phyloP scores from a whole-genome alignment of 257 asterid genomes.

The Solanum okadae region DNA sequence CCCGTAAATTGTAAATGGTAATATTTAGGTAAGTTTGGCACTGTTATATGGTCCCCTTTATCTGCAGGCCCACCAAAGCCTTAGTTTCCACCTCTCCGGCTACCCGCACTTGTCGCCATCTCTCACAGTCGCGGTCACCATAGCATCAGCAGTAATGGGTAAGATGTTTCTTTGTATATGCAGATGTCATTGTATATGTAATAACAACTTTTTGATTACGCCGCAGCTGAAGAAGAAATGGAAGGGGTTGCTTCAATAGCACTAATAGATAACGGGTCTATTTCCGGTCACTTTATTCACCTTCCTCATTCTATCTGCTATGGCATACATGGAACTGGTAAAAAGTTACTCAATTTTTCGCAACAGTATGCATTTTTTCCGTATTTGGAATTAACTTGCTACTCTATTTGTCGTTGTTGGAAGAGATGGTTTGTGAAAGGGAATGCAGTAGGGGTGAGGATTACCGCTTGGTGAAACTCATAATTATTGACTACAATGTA shows the following conservation, averaged over 20 bases:
- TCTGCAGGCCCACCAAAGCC: background rate
- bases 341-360: background rate
- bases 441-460: slow-evolving; percentile 99
- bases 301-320: slow-evolving; percentile 77
- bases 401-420: background rate
- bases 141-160: background rate
- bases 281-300: slow-evolving; percentile 92
- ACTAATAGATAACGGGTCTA: slow-evolving; percentile 70
- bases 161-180: background rate
- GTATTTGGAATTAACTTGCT: background rate
- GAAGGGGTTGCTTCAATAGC: slow-evolving; percentile 90
- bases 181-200: background rate
- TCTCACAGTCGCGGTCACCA: background rate
- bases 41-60: background rate
- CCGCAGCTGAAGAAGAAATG: slow-evolving; percentile 2
- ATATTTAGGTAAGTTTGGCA: background rate
- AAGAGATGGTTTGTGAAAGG: slow-evolving; percentile 90
- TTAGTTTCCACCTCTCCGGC: background rate
- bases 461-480: slow-evolving; percentile 88
- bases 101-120: background rate
- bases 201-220: background rate
- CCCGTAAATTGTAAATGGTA: background rate
- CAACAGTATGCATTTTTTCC: background rate
- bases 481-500: slow-evolving; percentile 66
- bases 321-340: slow-evolving; percentile 90